These are phyloP conservation scores for Knoxdaviesia proteae DNA, from an alignment of 2,329 filamentous ascomycete genomes.

Conservation along the genomic window DNA sequence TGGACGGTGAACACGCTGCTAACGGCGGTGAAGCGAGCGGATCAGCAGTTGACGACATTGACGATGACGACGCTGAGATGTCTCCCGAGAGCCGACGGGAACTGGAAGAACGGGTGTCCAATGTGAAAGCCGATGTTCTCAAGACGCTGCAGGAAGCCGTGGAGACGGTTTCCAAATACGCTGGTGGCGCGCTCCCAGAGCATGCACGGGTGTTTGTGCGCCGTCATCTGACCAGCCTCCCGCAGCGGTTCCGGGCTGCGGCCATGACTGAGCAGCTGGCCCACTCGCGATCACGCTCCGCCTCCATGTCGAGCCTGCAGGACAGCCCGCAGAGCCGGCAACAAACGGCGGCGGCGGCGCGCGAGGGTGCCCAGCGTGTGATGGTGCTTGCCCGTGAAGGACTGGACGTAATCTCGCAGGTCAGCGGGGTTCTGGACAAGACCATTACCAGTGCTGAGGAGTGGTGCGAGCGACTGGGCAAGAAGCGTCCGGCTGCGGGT, in stretches of 20 bases:
- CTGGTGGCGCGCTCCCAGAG: conserved; percentile 75
- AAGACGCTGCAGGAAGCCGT: conserved; percentile 65
- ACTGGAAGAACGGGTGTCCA: conserved; percentile 42
- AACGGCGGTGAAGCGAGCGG: conserved; percentile 1
- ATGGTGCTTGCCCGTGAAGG: conserved; percentile 76
- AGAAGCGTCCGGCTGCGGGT: background rate
- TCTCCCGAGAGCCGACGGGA: conserved; percentile 11
- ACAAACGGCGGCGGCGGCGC: conserved; percentile 2
- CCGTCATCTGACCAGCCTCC: conserved; percentile 64
- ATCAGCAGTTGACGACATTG: conserved; percentile 2
- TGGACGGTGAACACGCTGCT: no score
- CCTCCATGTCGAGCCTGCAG: no score
- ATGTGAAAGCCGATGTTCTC: conserved; percentile 49
- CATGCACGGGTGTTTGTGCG: conserved; percentile 72
- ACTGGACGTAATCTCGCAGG: conserved; percentile 83
- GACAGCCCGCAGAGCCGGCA: conserved; percentile 1
- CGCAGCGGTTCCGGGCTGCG: conserved; percentile 61
- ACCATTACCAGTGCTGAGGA: conserved; percentile 80
- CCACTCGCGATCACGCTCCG: no score
- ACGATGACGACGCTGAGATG: conserved; percentile 3
- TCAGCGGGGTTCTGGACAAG: conserved; percentile 69
- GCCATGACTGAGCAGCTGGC: conserved; percentile 18
- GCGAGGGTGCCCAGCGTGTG: conserved; percentile 50
- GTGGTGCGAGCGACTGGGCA: conserved; percentile 56
- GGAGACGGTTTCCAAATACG: conserved; percentile 69